Evolutionary conservation across 352 stramenopile species (phyloP).

Genomic region (Phytophthora ohioensis): DNA sequence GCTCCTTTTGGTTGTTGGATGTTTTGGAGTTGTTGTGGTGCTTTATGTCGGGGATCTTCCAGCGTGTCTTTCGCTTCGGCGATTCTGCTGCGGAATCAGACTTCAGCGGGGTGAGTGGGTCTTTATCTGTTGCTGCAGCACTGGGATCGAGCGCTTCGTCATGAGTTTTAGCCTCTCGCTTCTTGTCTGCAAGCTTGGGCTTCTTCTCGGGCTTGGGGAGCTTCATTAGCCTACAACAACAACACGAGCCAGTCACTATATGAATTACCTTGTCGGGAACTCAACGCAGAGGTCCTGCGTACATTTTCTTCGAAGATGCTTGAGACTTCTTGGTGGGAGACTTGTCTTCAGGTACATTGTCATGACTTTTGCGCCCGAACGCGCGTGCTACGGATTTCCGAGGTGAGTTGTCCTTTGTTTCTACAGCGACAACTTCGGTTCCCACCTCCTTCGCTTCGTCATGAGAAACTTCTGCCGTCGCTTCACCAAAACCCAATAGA

Average conservation of each 20-base stretch:
- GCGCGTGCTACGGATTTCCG: constrained; percentile 24
- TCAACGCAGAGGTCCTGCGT: neutral
- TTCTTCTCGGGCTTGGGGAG: constrained; percentile 38
- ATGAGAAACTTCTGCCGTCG: constrained; percentile 1
- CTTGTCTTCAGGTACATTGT: constrained; percentile 28
- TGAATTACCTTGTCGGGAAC: neutral
- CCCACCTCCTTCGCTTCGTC: constrained; percentile 20
- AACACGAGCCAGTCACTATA: neutral
- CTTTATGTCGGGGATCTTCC: constrained; percentile 45
- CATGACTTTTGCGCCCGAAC: constrained; percentile 22
- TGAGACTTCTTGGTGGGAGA: constrained; percentile 23
- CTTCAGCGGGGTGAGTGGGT: constrained; percentile 26
- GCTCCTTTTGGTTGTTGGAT: constrained; percentile 30
- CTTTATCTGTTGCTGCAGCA: constrained; percentile 12
- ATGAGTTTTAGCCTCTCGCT: constrained; percentile 19
- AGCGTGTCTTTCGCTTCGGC: constrained; percentile 34
- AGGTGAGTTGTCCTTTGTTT: constrained; percentile 25
- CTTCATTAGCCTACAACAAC: constrained; percentile 36
- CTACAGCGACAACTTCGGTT: neutral
- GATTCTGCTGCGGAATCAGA: constrained; percentile 22
- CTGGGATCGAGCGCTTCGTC: constrained; percentile 16
- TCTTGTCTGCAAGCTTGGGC: constrained; percentile 26
- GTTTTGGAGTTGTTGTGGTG: constrained; percentile 26
- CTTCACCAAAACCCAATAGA: constrained; percentile 10
- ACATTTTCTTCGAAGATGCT: constrained; percentile 37